phyloP scores from a whole-genome alignment of 192 early-diverging fungal species.

The Kickxella alabastrina region DNA sequence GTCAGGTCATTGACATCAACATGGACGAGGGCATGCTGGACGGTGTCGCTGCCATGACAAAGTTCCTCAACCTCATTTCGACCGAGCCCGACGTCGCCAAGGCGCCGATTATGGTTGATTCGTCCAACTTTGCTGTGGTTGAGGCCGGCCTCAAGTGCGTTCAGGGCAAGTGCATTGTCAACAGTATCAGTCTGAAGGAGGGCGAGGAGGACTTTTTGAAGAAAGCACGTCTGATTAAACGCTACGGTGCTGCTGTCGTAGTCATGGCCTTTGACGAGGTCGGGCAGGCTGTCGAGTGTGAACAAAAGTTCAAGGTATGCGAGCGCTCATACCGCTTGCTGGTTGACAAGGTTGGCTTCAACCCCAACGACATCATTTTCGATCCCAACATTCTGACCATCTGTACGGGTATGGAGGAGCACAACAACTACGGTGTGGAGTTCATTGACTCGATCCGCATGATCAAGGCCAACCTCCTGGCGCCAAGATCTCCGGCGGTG shows the following conservation, averaged over 20 bases:
- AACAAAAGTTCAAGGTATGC: slow-evolving; percentile 87
- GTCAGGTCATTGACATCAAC: slow-evolving; percentile 92
- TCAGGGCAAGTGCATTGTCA: slow-evolving; percentile 97
- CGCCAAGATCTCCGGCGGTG: slow-evolving; percentile 92
- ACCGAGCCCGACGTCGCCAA: slow-evolving; percentile 88
- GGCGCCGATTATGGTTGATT: slow-evolving; percentile 93
- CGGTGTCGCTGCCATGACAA: slow-evolving; percentile 88
- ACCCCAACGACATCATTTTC: slow-evolving; percentile 78
- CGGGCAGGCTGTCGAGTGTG: slow-evolving; percentile 82
- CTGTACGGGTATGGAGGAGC: slow-evolving; percentile 95
- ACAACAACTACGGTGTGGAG: slow-evolving; percentile 94
- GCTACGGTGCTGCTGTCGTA: slow-evolving; percentile 93
- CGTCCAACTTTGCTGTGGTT: slow-evolving; percentile 96
- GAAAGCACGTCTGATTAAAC: slow-evolving; percentile 81
- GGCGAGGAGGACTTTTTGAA: slow-evolving; percentile 89
- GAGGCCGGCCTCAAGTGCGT: slow-evolving; percentile 92
- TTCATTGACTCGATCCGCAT: slow-evolving; percentile 74
- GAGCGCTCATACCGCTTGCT: slow-evolving; percentile 86
- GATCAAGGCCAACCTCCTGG: slow-evolving; percentile 83
- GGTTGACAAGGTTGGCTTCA: slow-evolving; percentile 79
- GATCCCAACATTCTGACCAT: slow-evolving; percentile 97
- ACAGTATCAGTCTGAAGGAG: slow-evolving; percentile 94
- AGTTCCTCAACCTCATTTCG: slow-evolving; percentile 90
- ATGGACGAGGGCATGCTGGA: slow-evolving; percentile 97
- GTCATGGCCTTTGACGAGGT: slow-evolving; percentile 98